A percentile compares a stretch with the other conserved stretches of the same genome.
Conservation (phyloP, 148 eudicot species). For the Hydrangea macrophylla region DNA sequence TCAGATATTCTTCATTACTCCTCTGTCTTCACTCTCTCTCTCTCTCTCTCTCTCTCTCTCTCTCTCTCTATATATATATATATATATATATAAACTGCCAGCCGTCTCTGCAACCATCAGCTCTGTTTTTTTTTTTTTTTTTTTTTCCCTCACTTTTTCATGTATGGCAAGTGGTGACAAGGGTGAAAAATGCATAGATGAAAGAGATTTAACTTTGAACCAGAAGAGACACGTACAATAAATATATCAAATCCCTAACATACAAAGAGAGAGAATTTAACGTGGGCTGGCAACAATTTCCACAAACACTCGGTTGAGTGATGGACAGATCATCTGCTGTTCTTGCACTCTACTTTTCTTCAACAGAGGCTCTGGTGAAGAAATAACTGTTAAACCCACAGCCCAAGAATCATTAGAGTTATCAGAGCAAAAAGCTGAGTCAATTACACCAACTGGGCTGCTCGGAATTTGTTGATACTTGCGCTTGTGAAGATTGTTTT, state of each 20-base stretch:
- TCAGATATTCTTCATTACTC: constrained; percentile 18
- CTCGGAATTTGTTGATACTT: constrained; percentile 23
- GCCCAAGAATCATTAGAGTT: constrained; percentile 51
- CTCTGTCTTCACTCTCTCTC: constrained; percentile 6
- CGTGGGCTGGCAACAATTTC: constrained; percentile 51
- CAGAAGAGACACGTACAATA: not conserved
- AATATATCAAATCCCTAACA: constrained; percentile 1
- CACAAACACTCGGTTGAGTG: constrained; percentile 50
- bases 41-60: not conserved
- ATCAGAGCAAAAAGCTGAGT: constrained; percentile 36
- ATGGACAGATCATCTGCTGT: constrained; percentile 47
- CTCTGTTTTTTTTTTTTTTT: not conserved
- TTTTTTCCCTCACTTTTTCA: no score
- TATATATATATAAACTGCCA: constrained; percentile 5
- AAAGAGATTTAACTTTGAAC: not conserved
- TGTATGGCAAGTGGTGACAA: not conserved
- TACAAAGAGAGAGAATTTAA: constrained; percentile 20
- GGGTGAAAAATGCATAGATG: not conserved
- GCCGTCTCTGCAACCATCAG: not conserved
- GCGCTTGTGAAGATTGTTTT: constrained; percentile 18
- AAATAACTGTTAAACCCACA: constrained; percentile 20
- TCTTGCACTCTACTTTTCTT: constrained; percentile 43
- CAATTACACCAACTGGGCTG: constrained; percentile 52
- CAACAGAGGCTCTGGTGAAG: constrained; percentile 23
- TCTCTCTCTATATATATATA: no score